Evolutionary conservation across 2,329 filamentous ascomycete species (phyloP), one percentile per base, ranked within the genome.

Genomic region (Colletotrichum acutatum): DNA sequence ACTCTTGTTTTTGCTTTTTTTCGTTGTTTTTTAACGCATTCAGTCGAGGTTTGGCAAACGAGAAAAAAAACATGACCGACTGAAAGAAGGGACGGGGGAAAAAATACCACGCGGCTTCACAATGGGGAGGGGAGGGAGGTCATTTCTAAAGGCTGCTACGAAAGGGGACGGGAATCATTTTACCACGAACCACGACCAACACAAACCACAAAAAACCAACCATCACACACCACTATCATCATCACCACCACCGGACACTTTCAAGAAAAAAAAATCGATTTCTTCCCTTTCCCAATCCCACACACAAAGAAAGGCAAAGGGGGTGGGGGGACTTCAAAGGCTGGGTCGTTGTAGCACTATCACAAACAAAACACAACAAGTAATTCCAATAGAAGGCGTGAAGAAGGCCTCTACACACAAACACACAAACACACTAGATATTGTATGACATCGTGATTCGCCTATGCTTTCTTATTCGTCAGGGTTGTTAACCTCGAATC

Each of bases 281-380:
- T 42, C 37, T 42, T 24, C 42, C 14, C 22, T 11, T 34, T 11
- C 9, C 30, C 32, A 12, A 34, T 12, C 32, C 52, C 62, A 42
- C 22, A 32, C 37, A 42, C 37, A 42, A 16, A 42, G 14, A 42
- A 16, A 42, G 28, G 60, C 19, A 49, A 49, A 49, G 7, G 7
- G 32, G 32, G 32, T 12, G 32, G 32, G 32, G 42, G 19, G 19
- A 19, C 19, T 49, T 49, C 16, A 16, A 14, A 42, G 58, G 65
- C 46, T 65, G 70, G 61, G 56, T 71, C 66, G 71, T 66, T 71
- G 66, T 73, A 73, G 71, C 56, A 73, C 66, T 66, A 71, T 61
- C 60, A 63, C 57, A 57, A 52, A 62, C 60, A 62, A 62, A 9
- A 62, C 26, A 62, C 42, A 62, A 26, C 49, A 19, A 57, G 60